A percentile compares a stretch with the other conserved stretches of the same genome.
phyloP scores from a whole-genome alignment of 768 basidiomycete genomes.

The Russula sp. region DNA sequence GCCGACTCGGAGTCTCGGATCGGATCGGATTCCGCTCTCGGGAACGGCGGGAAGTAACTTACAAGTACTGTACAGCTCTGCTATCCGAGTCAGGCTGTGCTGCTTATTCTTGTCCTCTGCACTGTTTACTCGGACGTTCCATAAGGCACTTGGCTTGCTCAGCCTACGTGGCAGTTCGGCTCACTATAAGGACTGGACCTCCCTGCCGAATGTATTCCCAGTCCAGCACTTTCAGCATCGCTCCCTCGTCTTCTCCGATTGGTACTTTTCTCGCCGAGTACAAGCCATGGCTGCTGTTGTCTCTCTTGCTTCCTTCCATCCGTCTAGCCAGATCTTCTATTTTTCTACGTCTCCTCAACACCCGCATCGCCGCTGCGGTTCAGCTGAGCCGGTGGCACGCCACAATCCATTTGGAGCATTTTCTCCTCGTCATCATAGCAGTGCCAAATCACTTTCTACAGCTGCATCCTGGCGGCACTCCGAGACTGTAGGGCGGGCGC shows the following conservation, averaged over 20 bases:
- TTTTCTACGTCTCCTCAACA: neutral
- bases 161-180: conserved; percentile 1
- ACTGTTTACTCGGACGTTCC: neutral
- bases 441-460: neutral
- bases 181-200: neutral
- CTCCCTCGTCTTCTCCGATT: neutral
- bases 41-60: no score
- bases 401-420: conserved; percentile 17
- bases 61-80: neutral
- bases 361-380: neutral
- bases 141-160: neutral
- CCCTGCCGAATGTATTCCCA: neutral
- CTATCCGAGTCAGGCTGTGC: no score
- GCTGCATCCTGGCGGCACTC: conserved; percentile 18
- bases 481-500: neutral
- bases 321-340: conserved; percentile 1
- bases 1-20: no score
- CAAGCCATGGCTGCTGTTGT: conserved; percentile 16
- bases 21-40: no score
- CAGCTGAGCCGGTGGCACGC: neutral
- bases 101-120: neutral
- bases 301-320: neutral
- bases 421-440: conserved; percentile 4
- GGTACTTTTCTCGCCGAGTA: neutral
- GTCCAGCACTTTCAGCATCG: neutral